These are phyloP conservation scores for Fusarium pseudoanthophilum DNA, from an alignment of 2,329 filamentous ascomycete genomes.

Conservation along the genomic window DNA sequence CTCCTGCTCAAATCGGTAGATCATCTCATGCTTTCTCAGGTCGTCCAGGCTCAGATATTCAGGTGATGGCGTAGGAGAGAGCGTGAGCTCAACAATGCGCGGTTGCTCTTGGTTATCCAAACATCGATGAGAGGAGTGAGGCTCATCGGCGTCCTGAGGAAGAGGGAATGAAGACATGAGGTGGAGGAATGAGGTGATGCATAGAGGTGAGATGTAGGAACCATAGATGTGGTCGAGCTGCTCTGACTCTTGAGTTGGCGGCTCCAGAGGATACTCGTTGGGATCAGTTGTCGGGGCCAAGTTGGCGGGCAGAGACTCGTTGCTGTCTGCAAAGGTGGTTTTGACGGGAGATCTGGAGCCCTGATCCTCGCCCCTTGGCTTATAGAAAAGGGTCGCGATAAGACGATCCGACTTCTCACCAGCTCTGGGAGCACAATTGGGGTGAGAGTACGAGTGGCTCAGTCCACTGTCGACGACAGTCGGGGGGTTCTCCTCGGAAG, in stretches of 20 bases:
- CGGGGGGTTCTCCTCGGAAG: slow-evolving; percentile 67
- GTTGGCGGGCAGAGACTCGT: slow-evolving; percentile 59
- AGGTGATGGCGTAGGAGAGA: slow-evolving; percentile 68
- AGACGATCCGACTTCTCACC: slow-evolving; percentile 63
- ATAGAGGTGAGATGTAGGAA: slow-evolving; percentile 72
- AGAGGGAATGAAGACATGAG: slow-evolving; percentile 72
- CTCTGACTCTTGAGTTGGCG: slow-evolving; percentile 64
- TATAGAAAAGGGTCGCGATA: slow-evolving; percentile 73
- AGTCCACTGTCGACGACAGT: slow-evolving; percentile 71
- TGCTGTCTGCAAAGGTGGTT: slow-evolving; percentile 45
- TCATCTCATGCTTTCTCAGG: slow-evolving; percentile 80
- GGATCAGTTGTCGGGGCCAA: slow-evolving; percentile 68
- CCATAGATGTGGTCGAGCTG: slow-evolving; percentile 73
- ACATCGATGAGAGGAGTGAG: slow-evolving; percentile 71
- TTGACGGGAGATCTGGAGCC: slow-evolving; percentile 48
- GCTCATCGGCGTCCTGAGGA: slow-evolving; percentile 60
- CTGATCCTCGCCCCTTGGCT: slow-evolving; percentile 51
- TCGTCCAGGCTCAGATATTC: slow-evolving; percentile 75
- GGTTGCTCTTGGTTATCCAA: slow-evolving; percentile 70
- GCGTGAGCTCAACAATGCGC: slow-evolving; percentile 72
- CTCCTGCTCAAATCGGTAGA: slow-evolving; percentile 86
- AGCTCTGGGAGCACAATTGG: slow-evolving; percentile 66
- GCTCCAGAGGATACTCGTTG: slow-evolving; percentile 69
- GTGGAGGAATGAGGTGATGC: slow-evolving; percentile 73
- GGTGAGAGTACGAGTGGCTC: slow-evolving; percentile 70